These are phyloP conservation scores for Plicaturopsis crispa DNA, from an alignment of 768 basidiomycete genomes.

Conservation along the genomic window DNA sequence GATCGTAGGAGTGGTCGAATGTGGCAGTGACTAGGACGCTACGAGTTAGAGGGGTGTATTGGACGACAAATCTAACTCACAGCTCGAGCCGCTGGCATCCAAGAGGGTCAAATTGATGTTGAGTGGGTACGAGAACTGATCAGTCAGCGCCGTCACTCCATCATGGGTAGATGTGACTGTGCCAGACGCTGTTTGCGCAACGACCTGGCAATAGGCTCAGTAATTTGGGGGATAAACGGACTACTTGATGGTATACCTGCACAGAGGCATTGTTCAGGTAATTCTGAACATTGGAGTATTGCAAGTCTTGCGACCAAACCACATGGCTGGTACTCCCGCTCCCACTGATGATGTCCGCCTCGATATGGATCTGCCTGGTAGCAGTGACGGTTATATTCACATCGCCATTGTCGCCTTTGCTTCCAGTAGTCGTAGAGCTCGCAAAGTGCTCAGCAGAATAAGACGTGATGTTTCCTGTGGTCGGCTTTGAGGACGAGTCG, in stretches of 20 bases:
- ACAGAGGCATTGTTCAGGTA: constrained; percentile 39
- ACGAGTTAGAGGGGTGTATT: neutral
- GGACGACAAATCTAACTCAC: constrained; percentile 11
- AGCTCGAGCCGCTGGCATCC: constrained; percentile 22
- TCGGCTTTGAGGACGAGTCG: constrained; percentile 53
- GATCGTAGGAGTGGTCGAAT: constrained; percentile 67
- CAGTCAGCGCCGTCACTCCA: constrained; percentile 31
- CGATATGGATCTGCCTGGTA: constrained; percentile 47
- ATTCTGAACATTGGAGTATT: constrained; percentile 56
- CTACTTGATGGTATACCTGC: constrained; percentile 23
- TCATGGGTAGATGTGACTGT: constrained; percentile 41
- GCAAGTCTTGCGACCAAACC: constrained; percentile 51
- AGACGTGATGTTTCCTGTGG: constrained; percentile 57
- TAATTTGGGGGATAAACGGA: neutral
- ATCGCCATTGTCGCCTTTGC: constrained; percentile 29
- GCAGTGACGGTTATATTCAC: constrained; percentile 60
- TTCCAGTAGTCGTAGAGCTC: constrained; percentile 37
- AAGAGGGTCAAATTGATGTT: constrained; percentile 30
- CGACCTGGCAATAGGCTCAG: constrained; percentile 27
- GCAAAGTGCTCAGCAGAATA: constrained; percentile 57
- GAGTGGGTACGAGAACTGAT: constrained; percentile 48
- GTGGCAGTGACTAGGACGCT: constrained; percentile 33
- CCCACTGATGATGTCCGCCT: constrained; percentile 53
- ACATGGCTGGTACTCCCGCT: constrained; percentile 51
- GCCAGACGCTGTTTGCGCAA: constrained; percentile 43